Percentiles rank a stretch among this genome's conserved stretches.
Conservation (phyloP, 2,329 filamentous ascomycete genomes). For the Bipolaris zeicola region DNA sequence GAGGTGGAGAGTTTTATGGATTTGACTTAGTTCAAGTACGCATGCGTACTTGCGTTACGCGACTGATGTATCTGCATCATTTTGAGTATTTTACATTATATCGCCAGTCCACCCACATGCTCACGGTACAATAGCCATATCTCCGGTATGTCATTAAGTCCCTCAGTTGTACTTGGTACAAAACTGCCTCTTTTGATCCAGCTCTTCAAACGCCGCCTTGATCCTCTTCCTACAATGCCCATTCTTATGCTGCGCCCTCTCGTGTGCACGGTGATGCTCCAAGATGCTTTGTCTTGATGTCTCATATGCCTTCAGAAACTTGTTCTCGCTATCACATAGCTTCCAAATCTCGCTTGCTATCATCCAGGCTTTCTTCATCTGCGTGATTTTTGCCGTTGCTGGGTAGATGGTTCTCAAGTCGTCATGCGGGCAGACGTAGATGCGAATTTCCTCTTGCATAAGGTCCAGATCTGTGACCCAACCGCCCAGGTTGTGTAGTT, state of each 20-base stretch:
- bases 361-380: not conserved
- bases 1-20: not conserved
- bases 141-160: not conserved
- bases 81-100: too few relatives aligned
- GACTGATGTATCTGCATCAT: too few relatives aligned
- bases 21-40: not conserved
- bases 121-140: too few relatives aligned
- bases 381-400: not conserved
- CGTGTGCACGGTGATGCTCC: slow-evolving; percentile 19
- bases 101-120: too few relatives aligned
- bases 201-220: not conserved
- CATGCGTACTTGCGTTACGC: not conserved
- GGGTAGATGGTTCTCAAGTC: not conserved
- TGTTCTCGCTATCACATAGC: not conserved
- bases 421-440: slow-evolving; percentile 14
- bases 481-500: not conserved
- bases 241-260: not conserved
- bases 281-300: not conserved
- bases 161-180: not conserved
- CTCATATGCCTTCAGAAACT: slow-evolving; percentile 13
- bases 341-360: slow-evolving; percentile 1
- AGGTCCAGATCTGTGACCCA: slow-evolving; percentile 15
- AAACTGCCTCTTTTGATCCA: not conserved
- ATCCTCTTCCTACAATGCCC: not conserved
- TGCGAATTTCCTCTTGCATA: not conserved